A percentile compares a stretch with the other conserved stretches of the same genome.
Evolutionary conservation across 2,329 filamentous ascomycete genomes (phyloP).

Genomic region (Mollisiaceae sp.): DNA sequence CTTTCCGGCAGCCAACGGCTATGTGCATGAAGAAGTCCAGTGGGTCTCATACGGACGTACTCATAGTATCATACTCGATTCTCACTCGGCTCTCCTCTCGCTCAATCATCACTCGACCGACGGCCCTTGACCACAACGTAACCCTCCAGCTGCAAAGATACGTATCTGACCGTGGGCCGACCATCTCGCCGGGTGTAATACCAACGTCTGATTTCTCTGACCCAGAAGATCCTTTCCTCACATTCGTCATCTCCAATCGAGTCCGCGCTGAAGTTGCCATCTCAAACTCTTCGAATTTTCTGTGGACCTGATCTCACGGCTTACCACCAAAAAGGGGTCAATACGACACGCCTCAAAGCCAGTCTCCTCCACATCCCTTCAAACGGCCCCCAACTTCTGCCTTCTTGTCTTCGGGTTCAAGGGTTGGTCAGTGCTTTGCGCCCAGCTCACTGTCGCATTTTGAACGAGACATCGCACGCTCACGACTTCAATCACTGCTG

Average conservation of each 20-base stretch:
- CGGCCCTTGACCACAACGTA: not conserved
- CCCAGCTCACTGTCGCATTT: not conserved
- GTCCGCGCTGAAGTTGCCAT: not conserved
- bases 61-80: not conserved
- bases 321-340: constrained; percentile 3
- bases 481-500: not conserved
- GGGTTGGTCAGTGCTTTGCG: constrained; percentile 5
- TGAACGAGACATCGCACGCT: not conserved
- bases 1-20: not conserved
- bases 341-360: not conserved
- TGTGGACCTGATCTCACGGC: not conserved
- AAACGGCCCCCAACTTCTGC: constrained; percentile 8
- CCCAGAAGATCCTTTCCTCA: constrained; percentile 1
- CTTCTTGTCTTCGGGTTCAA: not conserved
- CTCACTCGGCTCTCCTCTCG: constrained; percentile 4
- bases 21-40: constrained; percentile 6
- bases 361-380: not conserved
- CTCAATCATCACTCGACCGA: not conserved
- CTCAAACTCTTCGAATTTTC: not conserved
- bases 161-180: constrained; percentile 9
- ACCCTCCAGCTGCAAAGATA: not conserved
- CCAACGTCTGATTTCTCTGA: not conserved
- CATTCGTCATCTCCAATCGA: constrained; percentile 9
- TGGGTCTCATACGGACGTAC: not conserved
- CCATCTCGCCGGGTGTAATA: constrained; percentile 4